Conservation (phyloP, 345 rosid genomes). For the Bruguiera gymnorhiza region DNA sequence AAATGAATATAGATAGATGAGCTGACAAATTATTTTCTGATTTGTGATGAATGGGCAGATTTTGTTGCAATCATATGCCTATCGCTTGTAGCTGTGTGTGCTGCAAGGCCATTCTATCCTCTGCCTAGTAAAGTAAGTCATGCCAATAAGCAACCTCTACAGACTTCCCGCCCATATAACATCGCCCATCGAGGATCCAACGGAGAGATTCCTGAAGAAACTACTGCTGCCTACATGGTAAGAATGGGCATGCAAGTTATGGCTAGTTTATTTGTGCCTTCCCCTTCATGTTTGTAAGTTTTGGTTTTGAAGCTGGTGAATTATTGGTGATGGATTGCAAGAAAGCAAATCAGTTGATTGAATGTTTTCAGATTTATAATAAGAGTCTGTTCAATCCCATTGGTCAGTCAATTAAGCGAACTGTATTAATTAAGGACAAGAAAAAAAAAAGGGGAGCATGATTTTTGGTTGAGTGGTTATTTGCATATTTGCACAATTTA, state of each 20-base stretch:
- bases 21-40: conserved; percentile 6
- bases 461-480: neutral
- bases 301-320: neutral
- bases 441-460: too few relatives aligned
- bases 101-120: conserved; percentile 73
- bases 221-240: conserved; percentile 84
- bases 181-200: conserved; percentile 94
- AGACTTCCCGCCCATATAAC: conserved; percentile 87
- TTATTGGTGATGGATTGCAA: neutral
- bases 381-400: neutral
- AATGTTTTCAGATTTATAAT: neutral
- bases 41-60: conserved; percentile 35
- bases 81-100: conserved; percentile 41
- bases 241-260: neutral
- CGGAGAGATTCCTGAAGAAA: conserved; percentile 95
- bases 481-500: neutral
- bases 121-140: conserved; percentile 66
- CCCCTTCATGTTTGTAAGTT: neutral
- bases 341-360: neutral
- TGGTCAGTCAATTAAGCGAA: neutral
- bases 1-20: neutral
- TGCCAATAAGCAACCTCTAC: conserved; percentile 52
- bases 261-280: neutral
- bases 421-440: too few relatives aligned
- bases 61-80: conserved; percentile 41